Evolutionary conservation across 2,329 filamentous ascomycete species (phyloP), one percentile per base, ranked within the genome.

Genomic region (Ophiostoma quercus): DNA sequence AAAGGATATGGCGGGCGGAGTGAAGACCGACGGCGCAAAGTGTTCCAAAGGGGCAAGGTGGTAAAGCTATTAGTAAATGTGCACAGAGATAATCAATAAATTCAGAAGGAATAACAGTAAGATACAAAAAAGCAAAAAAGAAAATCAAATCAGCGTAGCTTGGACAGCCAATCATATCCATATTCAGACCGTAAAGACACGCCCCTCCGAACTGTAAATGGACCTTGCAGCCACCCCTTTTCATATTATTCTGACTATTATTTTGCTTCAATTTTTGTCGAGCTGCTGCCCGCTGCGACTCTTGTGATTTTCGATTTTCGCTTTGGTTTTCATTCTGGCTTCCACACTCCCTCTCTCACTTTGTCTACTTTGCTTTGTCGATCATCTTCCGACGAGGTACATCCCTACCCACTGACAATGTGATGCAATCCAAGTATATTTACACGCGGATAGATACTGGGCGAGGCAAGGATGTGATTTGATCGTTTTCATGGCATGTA

Each of bases 391-490:
- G 22, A 62, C 25, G 12, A 29, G 25, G 25, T 32, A 62, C 57
- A 62, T 62, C 11, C 57, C 22, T 8, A 32, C 57, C 3, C n/a
- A 19, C 25, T 32, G 12, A 29, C 3, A 62, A 29, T 62, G 57
- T 29, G 25, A 32, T 32, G 57, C 25, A 29, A 62, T 62, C n/a
- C 57, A 62, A 62, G 57, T 62, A 62, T 62, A 16, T 32, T 57
- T 57, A 57, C 51, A 57, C 22, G 57, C 63, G 63, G 60, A 63
- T 63, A 37, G 60, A 32, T 63, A 37, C 60, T 63, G 25, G 29
- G 60, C 60, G n/a, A 37, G 60, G 60, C 60, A 63, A 63, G 60
- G 60, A 63, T 63, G 60, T 32, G 60, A n/a, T 22, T 22, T 57
- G 51, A 25, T 34, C 34, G 8, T 34, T 34, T 34, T 34, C 34